Percentiles rank a stretch among this genome's conserved stretches.
Conservation (phyloP, 306 rosid species). For the Gillenia trifoliata region DNA sequence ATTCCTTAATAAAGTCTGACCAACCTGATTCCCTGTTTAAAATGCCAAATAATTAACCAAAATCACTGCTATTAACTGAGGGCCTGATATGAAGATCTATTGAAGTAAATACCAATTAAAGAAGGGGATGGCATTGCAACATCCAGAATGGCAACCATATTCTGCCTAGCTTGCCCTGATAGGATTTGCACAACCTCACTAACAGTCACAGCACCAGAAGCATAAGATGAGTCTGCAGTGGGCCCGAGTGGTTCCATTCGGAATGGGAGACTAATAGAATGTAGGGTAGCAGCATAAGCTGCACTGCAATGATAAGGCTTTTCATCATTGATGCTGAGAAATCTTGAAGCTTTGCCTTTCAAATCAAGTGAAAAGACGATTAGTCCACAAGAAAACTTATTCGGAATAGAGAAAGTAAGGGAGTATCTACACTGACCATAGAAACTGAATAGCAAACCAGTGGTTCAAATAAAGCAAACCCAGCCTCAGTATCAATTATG, state of each 20-base stretch:
- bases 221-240: slow-evolving; percentile 38
- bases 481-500: background rate
- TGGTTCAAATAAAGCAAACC: background rate
- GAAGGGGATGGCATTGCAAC: slow-evolving; percentile 85
- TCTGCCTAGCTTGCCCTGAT: slow-evolving; percentile 69
- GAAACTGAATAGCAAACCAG: background rate
- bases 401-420: background rate
- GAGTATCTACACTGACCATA: background rate
- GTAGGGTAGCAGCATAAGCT: slow-evolving; percentile 76
- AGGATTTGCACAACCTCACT: slow-evolving; percentile 64
- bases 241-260: slow-evolving; percentile 74
- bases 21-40: slow-evolving; percentile 43
- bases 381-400: slow-evolving; percentile 8
- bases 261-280: slow-evolving; percentile 74
- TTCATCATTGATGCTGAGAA: slow-evolving; percentile 54
- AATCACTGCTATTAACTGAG: slow-evolving; percentile 9
- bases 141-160: slow-evolving; percentile 73
- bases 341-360: slow-evolving; percentile 66
- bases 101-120: slow-evolving; percentile 47
- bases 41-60: slow-evolving; percentile 27
- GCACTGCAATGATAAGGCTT: slow-evolving; percentile 82
- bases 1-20: slow-evolving; percentile 38
- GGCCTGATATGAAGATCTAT: slow-evolving; percentile 2
- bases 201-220: slow-evolving; percentile 66
- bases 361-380: slow-evolving; percentile 14